A percentile compares a stretch with the other conserved stretches of the same genome.
Conservation (phyloP, 1,284 basidiomycete genomes). For the Bjerkandera adusta region DNA sequence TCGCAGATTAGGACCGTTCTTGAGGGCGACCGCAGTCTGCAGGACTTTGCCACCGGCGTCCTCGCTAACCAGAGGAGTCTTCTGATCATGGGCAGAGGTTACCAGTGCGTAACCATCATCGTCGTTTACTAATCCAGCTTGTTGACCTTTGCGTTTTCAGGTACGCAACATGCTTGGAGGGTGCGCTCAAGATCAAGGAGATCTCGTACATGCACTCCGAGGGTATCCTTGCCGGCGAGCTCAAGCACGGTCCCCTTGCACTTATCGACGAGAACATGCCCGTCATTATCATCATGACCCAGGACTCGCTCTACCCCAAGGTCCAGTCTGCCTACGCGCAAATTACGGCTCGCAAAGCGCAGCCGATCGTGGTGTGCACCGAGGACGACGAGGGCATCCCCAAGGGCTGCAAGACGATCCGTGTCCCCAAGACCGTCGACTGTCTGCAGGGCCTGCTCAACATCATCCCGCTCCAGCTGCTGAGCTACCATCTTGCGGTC, state of each 20-base stretch:
- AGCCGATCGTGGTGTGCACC: conserved; percentile 95
- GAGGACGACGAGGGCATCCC: conserved; percentile 87
- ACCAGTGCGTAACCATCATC: conserved; percentile 73
- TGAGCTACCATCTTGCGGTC: conserved; percentile 96
- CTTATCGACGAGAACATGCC: conserved; percentile 98
- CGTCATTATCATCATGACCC: conserved; percentile 98
- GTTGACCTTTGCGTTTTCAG: conserved; percentile 32
- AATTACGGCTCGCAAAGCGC: conserved; percentile 96
- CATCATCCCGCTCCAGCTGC: conserved; percentile 93
- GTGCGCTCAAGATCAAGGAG: conserved; percentile 99
- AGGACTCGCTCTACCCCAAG: conserved; percentile 98
- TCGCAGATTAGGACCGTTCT: conserved; percentile 89
- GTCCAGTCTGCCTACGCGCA: conserved; percentile 95
- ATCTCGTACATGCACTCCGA: conserved; percentile 93
- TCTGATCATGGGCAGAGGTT: conserved; percentile 97
- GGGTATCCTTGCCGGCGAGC: conserved; percentile 95
- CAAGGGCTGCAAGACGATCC: conserved; percentile 79
- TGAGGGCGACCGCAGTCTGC: conserved; percentile 75
- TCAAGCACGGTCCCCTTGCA: conserved; percentile 98
- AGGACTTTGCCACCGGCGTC: conserved; percentile 81
- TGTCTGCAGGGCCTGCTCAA: conserved; percentile 96
- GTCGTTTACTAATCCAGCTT: neutral
- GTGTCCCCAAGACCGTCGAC: conserved; percentile 93
- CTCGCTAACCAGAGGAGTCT: conserved; percentile 84
- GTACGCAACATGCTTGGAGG: conserved; percentile 97